Base-by-base conservation (phyloP, 495 filamentous ascomycete species). In the Jackrogersella multiformis region DNA sequence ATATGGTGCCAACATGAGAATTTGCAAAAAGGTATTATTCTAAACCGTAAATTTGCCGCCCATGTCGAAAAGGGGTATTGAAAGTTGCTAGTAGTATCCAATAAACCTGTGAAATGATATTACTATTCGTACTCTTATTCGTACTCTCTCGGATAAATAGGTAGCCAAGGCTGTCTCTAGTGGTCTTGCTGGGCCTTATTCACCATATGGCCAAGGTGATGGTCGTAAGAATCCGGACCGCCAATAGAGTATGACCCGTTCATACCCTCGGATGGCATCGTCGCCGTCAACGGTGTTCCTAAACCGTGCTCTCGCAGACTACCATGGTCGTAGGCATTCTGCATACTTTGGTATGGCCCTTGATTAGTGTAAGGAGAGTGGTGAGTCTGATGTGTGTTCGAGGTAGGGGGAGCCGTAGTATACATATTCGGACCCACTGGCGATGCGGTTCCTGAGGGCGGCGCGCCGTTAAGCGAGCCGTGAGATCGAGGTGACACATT, bases 401-500 rank as follows among this genome's bases (percentile, higher is more conserved):
- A 73, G 12, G 70, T 66, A 18, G 71, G 70, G 24, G 73, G 65
- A 28, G 73, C 66, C n/a, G 73, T 73, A 49, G 73, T 72, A 39
- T 75, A 75, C 45, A 75, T 68, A 36, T 71, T 75, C 39, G 71
- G 67, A 21, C 73, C 73, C 13, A 75, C 71, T 55, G 73, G 73
- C 26, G 73, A 75, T 5, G 68, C 68, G 23, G 63, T 71, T 55
- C 56, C 68, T 13, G 68, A 67, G 3, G 68, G 68, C 15, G 73
- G 71, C 21, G 73, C 72, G 18, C 62, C 57, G 49, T 69, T 64
- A 4, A 69, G 36, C 13, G 70, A 70, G 16, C 54, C 58, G 16
- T 73, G 70, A 30, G 70, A 68, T 34, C 73, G 68, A 5, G 73
- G 73, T 8, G 73, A 73, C 8, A 72, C 71, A 35, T 68, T 68